These are phyloP conservation scores for Dactylorhiza incarnata DNA, from an alignment of 106 monocot genomes.

Conservation along the genomic window DNA sequence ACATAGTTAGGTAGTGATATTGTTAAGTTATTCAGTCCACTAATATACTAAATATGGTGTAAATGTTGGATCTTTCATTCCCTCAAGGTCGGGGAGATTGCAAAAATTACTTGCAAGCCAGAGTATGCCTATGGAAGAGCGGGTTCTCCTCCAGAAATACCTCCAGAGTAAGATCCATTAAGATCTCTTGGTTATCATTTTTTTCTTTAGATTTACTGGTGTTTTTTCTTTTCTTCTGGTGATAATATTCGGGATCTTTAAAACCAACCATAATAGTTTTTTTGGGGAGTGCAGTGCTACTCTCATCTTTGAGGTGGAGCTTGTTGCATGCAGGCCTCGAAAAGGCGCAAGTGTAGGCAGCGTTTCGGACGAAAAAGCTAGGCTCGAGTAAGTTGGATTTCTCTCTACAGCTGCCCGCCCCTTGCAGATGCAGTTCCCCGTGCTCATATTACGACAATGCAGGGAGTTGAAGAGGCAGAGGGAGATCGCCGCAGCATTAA, in stretches of 20 bases:
- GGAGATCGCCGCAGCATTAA: constrained; percentile 61
- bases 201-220: background rate
- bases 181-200: background rate
- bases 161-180: constrained; percentile 52
- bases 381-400: constrained; percentile 61
- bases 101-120: constrained; percentile 88
- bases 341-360: constrained; percentile 68
- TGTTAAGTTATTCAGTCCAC: too few species aligned
- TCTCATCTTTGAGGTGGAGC: constrained; percentile 88
- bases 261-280: background rate
- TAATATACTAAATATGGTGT: background rate
- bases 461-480: constrained; percentile 96
- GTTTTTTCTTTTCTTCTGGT: background rate
- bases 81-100: constrained; percentile 85
- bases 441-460: background rate
- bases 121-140: constrained; percentile 97
- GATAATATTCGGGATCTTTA: background rate
- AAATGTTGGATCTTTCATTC: constrained; percentile 2
- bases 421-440: too few species aligned
- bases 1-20: too few species aligned
- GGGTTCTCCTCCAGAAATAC: constrained; percentile 92
- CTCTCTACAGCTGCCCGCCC: background rate
- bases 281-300: constrained; percentile 45
- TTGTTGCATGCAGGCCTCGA: constrained; percentile 76
- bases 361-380: constrained; percentile 75